Evolutionary conservation across 805 yeast species (phyloP).

Genomic region (Wickerhamiella cacticola): DNA sequence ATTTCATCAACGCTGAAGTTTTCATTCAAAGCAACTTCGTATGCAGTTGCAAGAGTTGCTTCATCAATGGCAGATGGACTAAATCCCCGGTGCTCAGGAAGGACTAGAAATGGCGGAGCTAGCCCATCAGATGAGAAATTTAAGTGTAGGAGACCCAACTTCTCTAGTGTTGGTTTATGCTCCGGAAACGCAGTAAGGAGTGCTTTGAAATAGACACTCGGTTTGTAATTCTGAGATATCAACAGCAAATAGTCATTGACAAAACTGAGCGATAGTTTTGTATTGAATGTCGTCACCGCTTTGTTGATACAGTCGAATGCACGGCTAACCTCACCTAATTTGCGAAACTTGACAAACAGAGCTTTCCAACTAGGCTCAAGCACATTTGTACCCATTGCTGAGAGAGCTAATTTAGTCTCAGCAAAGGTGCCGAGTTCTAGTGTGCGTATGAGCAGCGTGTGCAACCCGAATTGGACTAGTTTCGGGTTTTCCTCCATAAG

Average conservation of each 20-base stretch:
- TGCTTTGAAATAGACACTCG: slow-evolving; percentile 17
- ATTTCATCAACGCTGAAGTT: slow-evolving; percentile 16
- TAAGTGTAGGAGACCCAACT: slow-evolving; percentile 15
- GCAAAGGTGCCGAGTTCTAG: slow-evolving; percentile 23
- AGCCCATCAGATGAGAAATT: neutral
- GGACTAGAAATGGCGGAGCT: neutral
- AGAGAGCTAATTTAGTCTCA: slow-evolving; percentile 20
- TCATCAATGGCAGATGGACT: slow-evolving; percentile 15
- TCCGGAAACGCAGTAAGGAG: slow-evolving; percentile 19
- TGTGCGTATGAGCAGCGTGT: slow-evolving; percentile 22
- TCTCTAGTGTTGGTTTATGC: slow-evolving; percentile 11
- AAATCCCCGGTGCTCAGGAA: slow-evolving; percentile 4
- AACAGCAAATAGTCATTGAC: slow-evolving; percentile 23
- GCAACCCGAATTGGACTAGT: slow-evolving; percentile 14
- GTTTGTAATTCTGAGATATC: slow-evolving; percentile 19
- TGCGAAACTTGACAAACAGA: slow-evolving; percentile 24
- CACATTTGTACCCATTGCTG: slow-evolving; percentile 19
- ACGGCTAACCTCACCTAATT: slow-evolving; percentile 22
- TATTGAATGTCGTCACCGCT: slow-evolving; percentile 13
- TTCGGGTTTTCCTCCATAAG: slow-evolving; percentile 14
- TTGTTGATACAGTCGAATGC: slow-evolving; percentile 22
- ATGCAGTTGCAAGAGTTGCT: slow-evolving; percentile 21
- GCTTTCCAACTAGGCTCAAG: slow-evolving; percentile 20
- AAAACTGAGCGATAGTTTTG: slow-evolving; percentile 17
- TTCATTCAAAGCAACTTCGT: slow-evolving; percentile 22